Percentiles rank a stretch among this genome's conserved stretches.
Conservation (phyloP, 2,329 filamentous ascomycete species). For the Tolypocladium ophioglossoides region DNA sequence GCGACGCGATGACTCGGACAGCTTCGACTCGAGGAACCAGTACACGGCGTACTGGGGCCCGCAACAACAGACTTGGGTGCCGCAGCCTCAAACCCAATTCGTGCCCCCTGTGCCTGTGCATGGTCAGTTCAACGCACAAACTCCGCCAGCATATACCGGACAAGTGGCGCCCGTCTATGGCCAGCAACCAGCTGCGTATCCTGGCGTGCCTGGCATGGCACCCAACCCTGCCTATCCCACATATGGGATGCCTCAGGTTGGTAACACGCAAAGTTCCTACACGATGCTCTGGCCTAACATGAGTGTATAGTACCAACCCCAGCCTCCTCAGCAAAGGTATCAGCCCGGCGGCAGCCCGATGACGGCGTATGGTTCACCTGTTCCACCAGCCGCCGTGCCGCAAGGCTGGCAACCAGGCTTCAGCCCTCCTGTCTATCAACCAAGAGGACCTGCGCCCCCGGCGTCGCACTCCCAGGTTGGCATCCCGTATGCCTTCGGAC, state of each 20-base stretch:
- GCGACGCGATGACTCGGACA: conserved; percentile 53
- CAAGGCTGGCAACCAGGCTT: conserved; percentile 27
- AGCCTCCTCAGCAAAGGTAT: conserved; percentile 20
- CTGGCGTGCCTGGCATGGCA: conserved; percentile 31
- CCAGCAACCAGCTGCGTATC: conserved; percentile 31
- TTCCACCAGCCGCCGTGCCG: conserved; percentile 17
- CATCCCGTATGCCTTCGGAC: conserved; percentile 64
- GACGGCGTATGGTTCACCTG: conserved; percentile 24
- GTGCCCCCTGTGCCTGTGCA: conserved; percentile 31
- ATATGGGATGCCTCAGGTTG: conserved; percentile 36
- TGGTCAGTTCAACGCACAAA: conserved; percentile 29
- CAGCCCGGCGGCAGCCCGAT: conserved; percentile 23
- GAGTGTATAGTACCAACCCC: conserved; percentile 18
- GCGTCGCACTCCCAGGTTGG: conserved; percentile 19
- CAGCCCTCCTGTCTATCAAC: conserved; percentile 19
- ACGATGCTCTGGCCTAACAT: not conserved
- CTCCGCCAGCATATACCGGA: conserved; percentile 35
- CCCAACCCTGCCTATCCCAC: conserved; percentile 31
- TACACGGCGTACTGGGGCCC: conserved; percentile 58
- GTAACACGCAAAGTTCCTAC: conserved; percentile 9
- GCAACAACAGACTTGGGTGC: conserved; percentile 47
- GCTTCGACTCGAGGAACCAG: conserved; percentile 55
- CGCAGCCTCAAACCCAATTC: conserved; percentile 38
- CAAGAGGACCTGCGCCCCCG: conserved; percentile 16
- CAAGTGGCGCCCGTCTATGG: conserved; percentile 36